phyloP scores from a whole-genome alignment of 345 rosid genomes.

The Lepidium africanum region DNA sequence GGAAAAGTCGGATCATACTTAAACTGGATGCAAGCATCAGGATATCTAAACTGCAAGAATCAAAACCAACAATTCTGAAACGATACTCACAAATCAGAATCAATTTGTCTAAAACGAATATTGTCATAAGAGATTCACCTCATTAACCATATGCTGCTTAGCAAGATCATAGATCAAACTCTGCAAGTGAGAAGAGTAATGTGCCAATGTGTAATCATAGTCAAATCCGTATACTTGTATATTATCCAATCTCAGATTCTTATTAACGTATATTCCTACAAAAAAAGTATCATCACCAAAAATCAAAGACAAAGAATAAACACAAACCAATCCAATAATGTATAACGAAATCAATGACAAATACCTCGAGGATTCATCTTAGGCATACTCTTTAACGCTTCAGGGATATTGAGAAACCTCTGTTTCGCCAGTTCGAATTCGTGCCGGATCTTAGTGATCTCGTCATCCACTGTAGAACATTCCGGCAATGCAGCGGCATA shows the following conservation, averaged over 20 bases:
- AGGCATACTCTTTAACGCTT: conserved; percentile 50
- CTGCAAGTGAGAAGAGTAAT: conserved; percentile 75
- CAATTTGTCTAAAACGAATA: neutral
- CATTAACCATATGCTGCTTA: conserved; percentile 85
- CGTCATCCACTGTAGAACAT: conserved; percentile 27
- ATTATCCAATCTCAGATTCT: conserved; percentile 73
- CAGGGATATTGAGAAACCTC: conserved; percentile 72
- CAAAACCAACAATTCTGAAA: neutral
- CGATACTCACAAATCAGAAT: neutral
- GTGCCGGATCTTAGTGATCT: conserved; percentile 44
- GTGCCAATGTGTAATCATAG: conserved; percentile 92
- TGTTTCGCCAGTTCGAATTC: conserved; percentile 64
- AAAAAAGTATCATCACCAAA: neutral
- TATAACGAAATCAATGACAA: neutral
- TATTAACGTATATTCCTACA: conserved; percentile 81
- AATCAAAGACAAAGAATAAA: neutral
- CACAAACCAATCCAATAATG: neutral
- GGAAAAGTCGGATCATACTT: conserved; percentile 83
- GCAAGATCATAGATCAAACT: conserved; percentile 91
- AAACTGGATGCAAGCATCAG: conserved; percentile 60
- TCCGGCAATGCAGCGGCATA: conserved; percentile 15
- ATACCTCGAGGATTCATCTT: conserved; percentile 87
- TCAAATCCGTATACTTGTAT: conserved; percentile 92
- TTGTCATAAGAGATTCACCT: conserved; percentile 38
- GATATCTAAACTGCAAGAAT: conserved; percentile 71